phyloP scores from a whole-genome alignment of 306 rosid genomes.

The Rosa chinensis region DNA sequence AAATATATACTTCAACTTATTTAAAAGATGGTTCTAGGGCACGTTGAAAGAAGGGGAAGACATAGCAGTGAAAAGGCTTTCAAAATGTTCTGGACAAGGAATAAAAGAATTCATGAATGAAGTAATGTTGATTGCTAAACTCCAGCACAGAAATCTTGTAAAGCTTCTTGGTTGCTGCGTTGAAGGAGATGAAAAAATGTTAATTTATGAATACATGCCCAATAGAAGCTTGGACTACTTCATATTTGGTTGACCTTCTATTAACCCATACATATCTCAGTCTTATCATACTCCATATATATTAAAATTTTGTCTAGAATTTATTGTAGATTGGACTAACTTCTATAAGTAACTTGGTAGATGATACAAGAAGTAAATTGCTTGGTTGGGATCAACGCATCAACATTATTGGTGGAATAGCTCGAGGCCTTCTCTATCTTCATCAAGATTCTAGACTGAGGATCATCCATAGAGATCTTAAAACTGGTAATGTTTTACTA shows the following conservation, averaged over 20 bases:
- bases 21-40: slow-evolving; percentile 33
- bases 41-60: slow-evolving; percentile 38
- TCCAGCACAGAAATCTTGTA: slow-evolving; percentile 64
- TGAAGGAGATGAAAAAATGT: slow-evolving; percentile 42
- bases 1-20: neutral
- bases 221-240: slow-evolving; percentile 61
- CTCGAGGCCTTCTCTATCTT: slow-evolving; percentile 28
- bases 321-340: neutral
- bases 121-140: slow-evolving; percentile 51
- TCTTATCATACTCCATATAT: neutral
- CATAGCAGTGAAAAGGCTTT: slow-evolving; percentile 60
- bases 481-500: slow-evolving; percentile 52
- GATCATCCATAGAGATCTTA: slow-evolving; percentile 55
- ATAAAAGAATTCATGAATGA: slow-evolving; percentile 54
- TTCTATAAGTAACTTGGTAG: neutral
- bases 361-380: neutral
- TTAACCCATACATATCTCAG: neutral
- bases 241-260: slow-evolving; percentile 49
- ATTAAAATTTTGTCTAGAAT: neutral
- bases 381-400: slow-evolving; percentile 10
- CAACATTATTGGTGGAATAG: slow-evolving; percentile 21
- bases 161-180: slow-evolving; percentile 56
- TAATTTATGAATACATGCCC: slow-evolving; percentile 58
- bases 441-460: slow-evolving; percentile 38
- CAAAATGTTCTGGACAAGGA: slow-evolving; percentile 52